phyloP scores from a whole-genome alignment of 441 rosid species.

The Pelargonium fulgidum region DNA sequence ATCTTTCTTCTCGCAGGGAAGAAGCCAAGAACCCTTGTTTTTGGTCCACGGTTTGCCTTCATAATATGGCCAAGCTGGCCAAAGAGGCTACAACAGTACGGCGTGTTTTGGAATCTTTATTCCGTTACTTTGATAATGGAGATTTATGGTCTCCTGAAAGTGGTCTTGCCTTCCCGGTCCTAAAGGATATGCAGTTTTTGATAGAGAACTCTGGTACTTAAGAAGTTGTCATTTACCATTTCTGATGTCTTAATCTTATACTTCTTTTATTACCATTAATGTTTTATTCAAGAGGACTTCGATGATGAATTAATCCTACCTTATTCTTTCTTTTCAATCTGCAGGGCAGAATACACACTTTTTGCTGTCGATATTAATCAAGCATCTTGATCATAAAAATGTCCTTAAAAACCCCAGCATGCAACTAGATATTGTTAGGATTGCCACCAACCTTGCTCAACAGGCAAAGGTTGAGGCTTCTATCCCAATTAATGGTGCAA shows the following conservation, averaged over 20 bases:
- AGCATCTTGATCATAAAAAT: slow-evolving; percentile 91
- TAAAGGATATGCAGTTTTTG: slow-evolving; percentile 61
- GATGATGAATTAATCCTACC: slow-evolving; percentile 23
- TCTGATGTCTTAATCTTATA: slow-evolving; percentile 5
- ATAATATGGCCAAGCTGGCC: slow-evolving; percentile 73
- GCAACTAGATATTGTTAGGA: slow-evolving; percentile 58
- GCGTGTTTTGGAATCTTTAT: slow-evolving; percentile 85
- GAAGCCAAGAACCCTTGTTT: slow-evolving; percentile 64
- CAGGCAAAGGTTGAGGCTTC: slow-evolving; percentile 63
- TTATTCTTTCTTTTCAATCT: slow-evolving; percentile 18
- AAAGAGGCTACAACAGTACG: slow-evolving; percentile 85
- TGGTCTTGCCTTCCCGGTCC: slow-evolving; percentile 73
- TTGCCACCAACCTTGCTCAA: slow-evolving; percentile 51
- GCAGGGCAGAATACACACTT: slow-evolving; percentile 75
- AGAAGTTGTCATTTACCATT: neutral
- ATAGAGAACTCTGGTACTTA: slow-evolving; percentile 73
- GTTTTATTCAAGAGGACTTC: slow-evolving; percentile 7
- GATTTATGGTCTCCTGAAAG: slow-evolving; percentile 64
- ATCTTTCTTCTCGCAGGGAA: slow-evolving; percentile 41
- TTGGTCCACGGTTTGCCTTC: slow-evolving; percentile 81
- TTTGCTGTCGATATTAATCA: slow-evolving; percentile 63
- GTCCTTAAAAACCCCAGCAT: slow-evolving; percentile 49
- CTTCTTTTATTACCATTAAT: slow-evolving; percentile 8
- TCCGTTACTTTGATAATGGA: slow-evolving; percentile 68
- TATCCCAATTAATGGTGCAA: slow-evolving; percentile 52